These are phyloP conservation scores for Xylariaceae sp. DNA, from an alignment of 2,329 filamentous ascomycete species.

Conservation along the genomic window DNA sequence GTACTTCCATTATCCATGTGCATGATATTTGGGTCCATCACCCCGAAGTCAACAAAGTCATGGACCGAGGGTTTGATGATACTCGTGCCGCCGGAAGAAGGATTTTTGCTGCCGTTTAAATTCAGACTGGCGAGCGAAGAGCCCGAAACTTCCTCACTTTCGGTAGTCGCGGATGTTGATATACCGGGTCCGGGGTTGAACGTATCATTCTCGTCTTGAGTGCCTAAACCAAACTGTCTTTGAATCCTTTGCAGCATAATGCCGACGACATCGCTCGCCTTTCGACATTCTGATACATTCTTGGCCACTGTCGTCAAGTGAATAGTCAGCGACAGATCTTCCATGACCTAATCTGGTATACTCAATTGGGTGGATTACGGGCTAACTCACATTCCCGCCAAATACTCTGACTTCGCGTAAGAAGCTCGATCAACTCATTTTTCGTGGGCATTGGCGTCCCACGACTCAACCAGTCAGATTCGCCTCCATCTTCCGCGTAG, in stretches of 20 bases:
- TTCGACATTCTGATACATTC: constrained; percentile 36
- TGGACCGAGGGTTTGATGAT: constrained; percentile 7
- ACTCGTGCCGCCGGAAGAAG: constrained; percentile 5
- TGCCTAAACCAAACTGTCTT: constrained; percentile 12
- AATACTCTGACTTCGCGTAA: constrained; percentile 39
- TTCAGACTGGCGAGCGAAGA: constrained; percentile 7
- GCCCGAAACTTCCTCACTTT: no score
- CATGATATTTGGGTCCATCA: constrained; percentile 7
- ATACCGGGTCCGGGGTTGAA: background rate
- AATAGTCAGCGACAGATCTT: no score
- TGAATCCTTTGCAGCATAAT: constrained; percentile 42
- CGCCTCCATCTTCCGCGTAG: constrained; percentile 27
- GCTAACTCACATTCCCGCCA: constrained; percentile 31
- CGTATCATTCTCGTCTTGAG: constrained; percentile 2
- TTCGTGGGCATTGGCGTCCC: constrained; percentile 30
- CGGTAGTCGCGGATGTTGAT: no score
- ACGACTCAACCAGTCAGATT: constrained; percentile 31
- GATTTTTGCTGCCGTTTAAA: constrained; percentile 7
- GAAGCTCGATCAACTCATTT: constrained; percentile 34
- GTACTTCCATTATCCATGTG: constrained; percentile 1
- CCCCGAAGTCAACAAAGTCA: constrained; percentile 13
- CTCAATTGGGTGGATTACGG: no score
- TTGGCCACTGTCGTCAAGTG: constrained; percentile 24
- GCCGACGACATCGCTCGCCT: constrained; percentile 41
- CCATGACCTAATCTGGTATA: no score